Conservation (phyloP, 2,329 filamentous ascomycete species). For the Xylariales sp. region DNA sequence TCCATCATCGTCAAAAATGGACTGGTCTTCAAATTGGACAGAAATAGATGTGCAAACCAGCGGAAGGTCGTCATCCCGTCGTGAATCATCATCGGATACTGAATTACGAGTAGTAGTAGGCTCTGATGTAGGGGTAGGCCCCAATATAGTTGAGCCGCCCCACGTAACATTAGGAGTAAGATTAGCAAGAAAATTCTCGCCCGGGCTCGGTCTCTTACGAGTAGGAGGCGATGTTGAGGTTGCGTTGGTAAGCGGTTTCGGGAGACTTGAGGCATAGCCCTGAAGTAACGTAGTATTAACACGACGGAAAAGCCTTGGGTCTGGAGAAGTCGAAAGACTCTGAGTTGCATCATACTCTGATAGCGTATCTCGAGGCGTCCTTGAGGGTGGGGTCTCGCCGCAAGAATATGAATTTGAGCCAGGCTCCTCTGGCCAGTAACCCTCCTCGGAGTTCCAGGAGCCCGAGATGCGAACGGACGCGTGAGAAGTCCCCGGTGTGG, state of each 20-base stretch:
- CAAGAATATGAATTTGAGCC: constrained; percentile 56
- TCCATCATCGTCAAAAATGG: constrained; percentile 65
- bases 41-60: constrained; percentile 48
- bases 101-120: constrained; percentile 45
- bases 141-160: constrained; percentile 41
- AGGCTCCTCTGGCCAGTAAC: constrained; percentile 47
- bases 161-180: constrained; percentile 50
- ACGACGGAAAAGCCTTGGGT: constrained; percentile 47
- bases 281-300: constrained; percentile 52
- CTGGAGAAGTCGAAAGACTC: constrained; percentile 56
- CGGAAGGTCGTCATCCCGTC: constrained; percentile 39
- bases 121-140: constrained; percentile 34
- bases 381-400: constrained; percentile 56
- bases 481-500: constrained; percentile 53
- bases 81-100: constrained; percentile 49
- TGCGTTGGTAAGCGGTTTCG: constrained; percentile 36
- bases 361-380: constrained; percentile 38
- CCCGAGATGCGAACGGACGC: constrained; percentile 51
- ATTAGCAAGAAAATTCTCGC: constrained; percentile 54
- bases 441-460: constrained; percentile 54
- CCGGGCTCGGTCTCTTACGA: constrained; percentile 56
- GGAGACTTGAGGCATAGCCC: constrained; percentile 51
- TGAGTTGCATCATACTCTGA: constrained; percentile 43
- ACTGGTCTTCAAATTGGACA: constrained; percentile 55
- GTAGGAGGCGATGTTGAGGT: constrained; percentile 37